These are phyloP conservation scores for Saccharomycopsis fermentans DNA, from an alignment of 805 yeast genomes.

Conservation along the genomic window DNA sequence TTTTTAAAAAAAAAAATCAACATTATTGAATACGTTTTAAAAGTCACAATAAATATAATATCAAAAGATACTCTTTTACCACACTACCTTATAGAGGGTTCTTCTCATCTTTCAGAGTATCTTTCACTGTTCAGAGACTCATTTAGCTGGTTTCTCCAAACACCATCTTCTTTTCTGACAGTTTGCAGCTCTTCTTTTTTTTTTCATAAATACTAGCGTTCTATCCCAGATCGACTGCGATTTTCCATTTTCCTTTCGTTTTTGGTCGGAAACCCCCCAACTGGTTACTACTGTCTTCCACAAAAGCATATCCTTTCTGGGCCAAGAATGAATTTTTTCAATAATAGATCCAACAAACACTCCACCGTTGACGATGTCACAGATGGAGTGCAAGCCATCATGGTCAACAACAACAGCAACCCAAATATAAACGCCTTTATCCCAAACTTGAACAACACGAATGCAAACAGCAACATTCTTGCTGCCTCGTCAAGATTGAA, in stretches of 20 bases:
- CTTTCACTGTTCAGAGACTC: background rate
- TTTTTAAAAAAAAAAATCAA: background rate
- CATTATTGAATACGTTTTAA: background rate
- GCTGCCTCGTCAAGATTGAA: slow-evolving; percentile 6
- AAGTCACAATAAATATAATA: background rate
- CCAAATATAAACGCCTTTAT: slow-evolving; percentile 3
- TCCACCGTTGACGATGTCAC: slow-evolving; percentile 11
- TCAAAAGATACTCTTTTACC: background rate
- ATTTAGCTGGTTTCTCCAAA: too few species aligned
- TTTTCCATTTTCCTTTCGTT: too few species aligned
- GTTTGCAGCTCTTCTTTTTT: background rate
- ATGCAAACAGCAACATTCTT: slow-evolving; percentile 2
- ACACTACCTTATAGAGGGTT: too few species aligned
- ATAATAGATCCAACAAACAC: background rate
- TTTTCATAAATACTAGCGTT: too few species aligned
- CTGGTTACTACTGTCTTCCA: too few species aligned
- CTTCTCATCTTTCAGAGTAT: too few species aligned
- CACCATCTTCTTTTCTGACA: too few species aligned
- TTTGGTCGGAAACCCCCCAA: background rate
- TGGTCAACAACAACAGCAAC: slow-evolving; percentile 10
- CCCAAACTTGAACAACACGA: slow-evolving; percentile 8
- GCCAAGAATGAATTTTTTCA: slow-evolving; percentile 9
- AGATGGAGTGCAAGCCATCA: slow-evolving; percentile 14
- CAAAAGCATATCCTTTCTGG: too few species aligned
- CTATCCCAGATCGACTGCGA: too few species aligned